Evolutionary conservation across 129 eudicot genomes (phyloP).

Genomic region (Logfia minima): DNA sequence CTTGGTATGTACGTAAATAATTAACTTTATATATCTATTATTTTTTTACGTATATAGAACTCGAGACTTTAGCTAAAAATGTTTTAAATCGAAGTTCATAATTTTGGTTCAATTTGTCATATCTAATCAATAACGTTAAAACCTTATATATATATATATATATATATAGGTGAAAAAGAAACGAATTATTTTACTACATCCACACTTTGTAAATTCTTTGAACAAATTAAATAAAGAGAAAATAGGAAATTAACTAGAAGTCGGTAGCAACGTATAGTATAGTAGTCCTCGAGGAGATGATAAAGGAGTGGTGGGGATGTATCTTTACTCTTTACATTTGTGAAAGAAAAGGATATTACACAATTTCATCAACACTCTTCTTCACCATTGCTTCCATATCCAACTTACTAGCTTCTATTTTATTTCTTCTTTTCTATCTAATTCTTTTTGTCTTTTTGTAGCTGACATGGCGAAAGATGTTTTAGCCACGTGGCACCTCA

Average conservation of each 20-base stretch:
- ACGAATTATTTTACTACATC: too few relatives aligned
- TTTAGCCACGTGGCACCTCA: constrained; percentile 40
- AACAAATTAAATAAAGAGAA: background rate
- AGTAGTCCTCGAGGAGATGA: constrained; percentile 26
- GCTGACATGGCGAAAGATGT: background rate
- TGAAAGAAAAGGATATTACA: constrained; percentile 43
- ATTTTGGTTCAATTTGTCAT: too few relatives aligned
- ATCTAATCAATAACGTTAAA: too few relatives aligned
- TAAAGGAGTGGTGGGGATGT: constrained; percentile 29
- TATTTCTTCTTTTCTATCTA: background rate
- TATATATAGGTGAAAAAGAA: too few relatives aligned
- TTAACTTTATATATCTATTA: constrained; percentile 4
- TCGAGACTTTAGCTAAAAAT: background rate
- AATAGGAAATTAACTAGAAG: background rate
- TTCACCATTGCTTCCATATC: constrained; percentile 58
- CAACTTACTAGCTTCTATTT: constrained; percentile 22
- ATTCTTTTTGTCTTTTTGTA: background rate
- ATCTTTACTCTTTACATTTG: constrained; percentile 28
- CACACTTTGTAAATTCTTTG: too few relatives aligned
- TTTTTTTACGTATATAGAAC: too few relatives aligned
- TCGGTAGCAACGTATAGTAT: background rate
- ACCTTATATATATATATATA: too few relatives aligned
- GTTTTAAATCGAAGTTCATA: background rate
- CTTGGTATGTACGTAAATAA: constrained; percentile 32
- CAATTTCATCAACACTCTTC: constrained; percentile 43